Evolutionary conservation across 208 protist species (phyloP), one percentile per base, ranked within the genome.

Genomic region (Acanthamoeba lugdunensis): DNA sequence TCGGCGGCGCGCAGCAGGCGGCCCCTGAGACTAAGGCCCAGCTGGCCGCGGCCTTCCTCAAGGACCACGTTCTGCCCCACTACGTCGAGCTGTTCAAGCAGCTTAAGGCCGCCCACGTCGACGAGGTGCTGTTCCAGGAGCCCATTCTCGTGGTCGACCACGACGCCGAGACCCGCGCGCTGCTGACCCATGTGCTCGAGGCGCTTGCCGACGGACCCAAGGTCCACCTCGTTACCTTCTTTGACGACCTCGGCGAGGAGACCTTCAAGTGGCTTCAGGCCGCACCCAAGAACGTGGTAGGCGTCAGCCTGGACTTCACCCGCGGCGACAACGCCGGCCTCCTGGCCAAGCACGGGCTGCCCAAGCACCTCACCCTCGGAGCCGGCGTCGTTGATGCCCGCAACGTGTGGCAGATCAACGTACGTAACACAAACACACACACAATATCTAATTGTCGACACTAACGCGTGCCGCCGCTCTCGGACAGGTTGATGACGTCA

Each of bases 111-210:
- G 79, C 93, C n/a, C 96, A 96, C 52, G 95, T 97, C 16, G 77
- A 96, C 92, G 97, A 96, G 94, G 96, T 98, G 30, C 97, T 98
- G 95, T 93, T 98, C 33, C 97, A 98, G 87, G 98, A 98, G 94
- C 98, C 98, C 16, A 95, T 96, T 61, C 96, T 98, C 0, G 96
- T 97, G 94, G 87, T 89, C 56, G 8, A 85, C 4, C 95, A 95
- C 23, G 95, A 95, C 84, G 63, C 85, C 13, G 63, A 95, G 14
- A 94, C 96, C 16, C 96, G 97, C 84, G 91, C 85, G 11, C 81
- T 79, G 21, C 96, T 97, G 28, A 79, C 92, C 79, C 30, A 91
- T 6, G 77, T 93, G 2, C 65, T 94, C 25, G 92, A 82, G 30
- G 16, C 28, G 23, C 52, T 30, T 48, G 33, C 37, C 11, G 61